A percentile compares a stretch with the other conserved stretches of the same genome.
phyloP scores from a whole-genome alignment of 2,329 filamentous ascomycete species.

The Diaporthe ilicicola region DNA sequence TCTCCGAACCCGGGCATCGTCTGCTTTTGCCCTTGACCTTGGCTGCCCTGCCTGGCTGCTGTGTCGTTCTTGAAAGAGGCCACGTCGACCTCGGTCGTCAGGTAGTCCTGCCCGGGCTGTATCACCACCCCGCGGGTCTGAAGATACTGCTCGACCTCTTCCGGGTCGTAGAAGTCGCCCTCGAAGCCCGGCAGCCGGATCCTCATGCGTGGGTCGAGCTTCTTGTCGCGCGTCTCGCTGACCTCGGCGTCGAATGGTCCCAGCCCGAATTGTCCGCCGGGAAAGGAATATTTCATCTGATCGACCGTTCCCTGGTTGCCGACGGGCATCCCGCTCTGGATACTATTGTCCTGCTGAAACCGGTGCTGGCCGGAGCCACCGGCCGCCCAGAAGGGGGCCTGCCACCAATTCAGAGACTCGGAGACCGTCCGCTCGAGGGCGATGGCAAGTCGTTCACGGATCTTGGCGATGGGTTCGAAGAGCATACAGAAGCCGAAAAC shows the following conservation, averaged over 20 bases:
- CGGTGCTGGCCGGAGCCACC: conserved; percentile 31
- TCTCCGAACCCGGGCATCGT: not conserved
- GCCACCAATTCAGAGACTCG: conserved; percentile 31
- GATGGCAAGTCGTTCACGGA: conserved; percentile 22
- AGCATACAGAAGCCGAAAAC: conserved; percentile 34
- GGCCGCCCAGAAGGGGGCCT: conserved; percentile 30
- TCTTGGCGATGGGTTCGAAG: conserved; percentile 32
- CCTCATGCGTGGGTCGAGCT: conserved; percentile 56
- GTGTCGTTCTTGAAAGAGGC: conserved; percentile 46
- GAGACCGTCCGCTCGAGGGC: conserved; percentile 6
- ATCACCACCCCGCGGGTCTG: conserved; percentile 69
- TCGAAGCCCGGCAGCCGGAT: conserved; percentile 69
- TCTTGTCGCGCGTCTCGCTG: conserved; percentile 50
- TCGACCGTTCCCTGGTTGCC: conserved; percentile 49
- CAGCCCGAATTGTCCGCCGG: conserved; percentile 49
- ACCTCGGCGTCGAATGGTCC: conserved; percentile 57
- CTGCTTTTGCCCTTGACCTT: not conserved
- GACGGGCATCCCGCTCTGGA: conserved; percentile 34
- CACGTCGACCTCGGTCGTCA: conserved; percentile 65
- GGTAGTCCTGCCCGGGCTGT: conserved; percentile 66
- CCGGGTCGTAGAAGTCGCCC: conserved; percentile 79
- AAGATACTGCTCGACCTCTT: conserved; percentile 81
- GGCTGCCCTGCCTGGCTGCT: not conserved
- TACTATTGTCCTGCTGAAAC: not conserved
- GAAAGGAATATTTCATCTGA: conserved; percentile 37